These are phyloP conservation scores for Pilatotrama ljubarskyi DNA, from an alignment of 768 basidiomycete genomes.

Conservation along the genomic window DNA sequence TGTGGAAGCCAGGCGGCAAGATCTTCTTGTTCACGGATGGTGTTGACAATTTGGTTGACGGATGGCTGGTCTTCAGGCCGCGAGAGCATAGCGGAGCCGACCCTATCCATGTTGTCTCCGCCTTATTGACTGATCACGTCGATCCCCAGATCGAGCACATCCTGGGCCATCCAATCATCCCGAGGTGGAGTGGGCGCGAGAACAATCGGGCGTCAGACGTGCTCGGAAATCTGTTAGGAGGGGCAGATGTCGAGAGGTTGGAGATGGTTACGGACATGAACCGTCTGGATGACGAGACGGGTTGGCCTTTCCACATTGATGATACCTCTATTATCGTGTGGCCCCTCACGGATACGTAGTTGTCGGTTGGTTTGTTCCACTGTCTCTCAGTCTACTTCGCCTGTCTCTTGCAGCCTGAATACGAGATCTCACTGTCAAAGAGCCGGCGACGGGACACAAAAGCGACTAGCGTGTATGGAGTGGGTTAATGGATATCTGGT, in stretches of 20 bases:
- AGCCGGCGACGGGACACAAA: too few relatives aligned
- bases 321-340: too few relatives aligned
- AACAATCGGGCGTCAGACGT: conserved; percentile 6
- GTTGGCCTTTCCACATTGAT: too few relatives aligned
- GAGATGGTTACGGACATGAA: not conserved
- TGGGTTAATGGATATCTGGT: too few relatives aligned
- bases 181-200: conserved; percentile 3
- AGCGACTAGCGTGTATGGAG: too few relatives aligned
- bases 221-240: conserved; percentile 1
- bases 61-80: not conserved
- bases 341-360: too few relatives aligned
- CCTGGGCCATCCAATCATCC: not conserved
- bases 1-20: not conserved
- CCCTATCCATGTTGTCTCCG: not conserved
- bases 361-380: too few relatives aligned
- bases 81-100: not conserved
- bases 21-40: conserved; percentile 10
- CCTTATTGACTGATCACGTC: not conserved
- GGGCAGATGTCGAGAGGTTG: not conserved
- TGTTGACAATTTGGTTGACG: conserved; percentile 13
- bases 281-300: not conserved
- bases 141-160: not conserved
- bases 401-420: too few relatives aligned
- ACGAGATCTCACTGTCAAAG: too few relatives aligned
- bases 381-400: too few relatives aligned